Conservation (phyloP, 345 rosid species). For the Dipteronia dyeriana region DNA sequence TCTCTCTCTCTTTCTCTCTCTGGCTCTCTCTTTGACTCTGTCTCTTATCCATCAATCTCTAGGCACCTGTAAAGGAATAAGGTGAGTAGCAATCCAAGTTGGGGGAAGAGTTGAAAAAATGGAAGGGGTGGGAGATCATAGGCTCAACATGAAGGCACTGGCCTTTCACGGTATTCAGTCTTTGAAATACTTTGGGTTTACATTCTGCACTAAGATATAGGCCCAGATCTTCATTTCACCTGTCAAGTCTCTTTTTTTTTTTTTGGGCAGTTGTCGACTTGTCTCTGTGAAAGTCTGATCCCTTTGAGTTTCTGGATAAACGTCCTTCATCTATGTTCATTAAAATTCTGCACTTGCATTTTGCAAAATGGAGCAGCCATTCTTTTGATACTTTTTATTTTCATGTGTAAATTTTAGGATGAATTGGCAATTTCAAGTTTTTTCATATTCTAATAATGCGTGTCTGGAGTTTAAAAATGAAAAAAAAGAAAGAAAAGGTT, state of each 20-base stretch:
- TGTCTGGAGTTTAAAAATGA: not conserved
- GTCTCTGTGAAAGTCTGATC: not conserved
- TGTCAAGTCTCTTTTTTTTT: not conserved
- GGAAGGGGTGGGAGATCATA: not conserved
- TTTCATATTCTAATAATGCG: not conserved
- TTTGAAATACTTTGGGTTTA: not conserved
- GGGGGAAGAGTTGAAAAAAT: not conserved
- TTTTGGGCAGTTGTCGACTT: not conserved
- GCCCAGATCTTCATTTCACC: not conserved
- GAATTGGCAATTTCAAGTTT: not conserved
- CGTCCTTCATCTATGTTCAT: not conserved
- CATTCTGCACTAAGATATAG: not conserved
- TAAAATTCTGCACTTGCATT: not conserved
- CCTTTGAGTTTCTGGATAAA: not conserved
- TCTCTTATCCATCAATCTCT: not conserved
- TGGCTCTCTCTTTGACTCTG: no score
- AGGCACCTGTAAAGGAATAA: not conserved
- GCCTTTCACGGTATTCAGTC: not conserved
- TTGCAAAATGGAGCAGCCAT: not conserved
- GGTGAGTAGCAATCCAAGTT: not conserved
- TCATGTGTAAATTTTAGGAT: not conserved
- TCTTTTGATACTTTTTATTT: not conserved
- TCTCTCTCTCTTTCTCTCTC: no score
- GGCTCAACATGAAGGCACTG: not conserved
- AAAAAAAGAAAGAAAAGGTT: not conserved